phyloP scores from a whole-genome alignment of 2,329 filamentous ascomycete species.

The Scedosporium boydii region DNA sequence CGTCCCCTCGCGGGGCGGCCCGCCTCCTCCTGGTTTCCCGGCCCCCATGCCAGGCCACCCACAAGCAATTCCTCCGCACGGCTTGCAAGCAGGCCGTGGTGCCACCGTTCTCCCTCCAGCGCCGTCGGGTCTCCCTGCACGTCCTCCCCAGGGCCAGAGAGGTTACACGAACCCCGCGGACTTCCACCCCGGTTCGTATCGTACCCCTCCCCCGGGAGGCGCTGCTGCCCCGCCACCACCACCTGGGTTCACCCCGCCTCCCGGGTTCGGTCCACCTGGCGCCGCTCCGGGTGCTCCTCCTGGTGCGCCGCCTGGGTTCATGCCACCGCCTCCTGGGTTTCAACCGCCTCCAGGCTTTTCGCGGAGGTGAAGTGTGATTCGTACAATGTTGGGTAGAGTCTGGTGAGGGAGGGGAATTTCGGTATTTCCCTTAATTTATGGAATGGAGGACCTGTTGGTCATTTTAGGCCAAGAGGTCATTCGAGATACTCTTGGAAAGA shows the following conservation, averaged over 20 bases:
- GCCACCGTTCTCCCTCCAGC: constrained; percentile 32
- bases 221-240: constrained; percentile 24
- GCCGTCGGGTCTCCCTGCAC: constrained; percentile 39
- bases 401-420: no score
- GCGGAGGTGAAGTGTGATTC: constrained; percentile 16
- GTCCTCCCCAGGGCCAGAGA: constrained; percentile 36
- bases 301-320: constrained; percentile 26
- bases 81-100: background rate
- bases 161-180: constrained; percentile 37
- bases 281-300: constrained; percentile 20
- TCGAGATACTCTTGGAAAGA: no score
- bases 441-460: no score
- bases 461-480: no score
- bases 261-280: constrained; percentile 25
- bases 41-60: constrained; percentile 14
- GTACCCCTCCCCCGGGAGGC: constrained; percentile 21
- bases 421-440: no score
- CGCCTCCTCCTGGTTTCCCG: constrained; percentile 25
- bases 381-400: background rate
- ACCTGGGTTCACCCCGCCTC: constrained; percentile 29
- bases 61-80: constrained; percentile 17
- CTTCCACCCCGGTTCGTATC: constrained; percentile 34
- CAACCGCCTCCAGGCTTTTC: constrained; percentile 30
- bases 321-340: constrained; percentile 31
- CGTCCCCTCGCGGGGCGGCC: constrained; percentile 20